Evolutionary conservation across 371 early-diverging fungal species (phyloP), one percentile per base, ranked within the genome.

Genomic region (Mucor racemosus): DNA sequence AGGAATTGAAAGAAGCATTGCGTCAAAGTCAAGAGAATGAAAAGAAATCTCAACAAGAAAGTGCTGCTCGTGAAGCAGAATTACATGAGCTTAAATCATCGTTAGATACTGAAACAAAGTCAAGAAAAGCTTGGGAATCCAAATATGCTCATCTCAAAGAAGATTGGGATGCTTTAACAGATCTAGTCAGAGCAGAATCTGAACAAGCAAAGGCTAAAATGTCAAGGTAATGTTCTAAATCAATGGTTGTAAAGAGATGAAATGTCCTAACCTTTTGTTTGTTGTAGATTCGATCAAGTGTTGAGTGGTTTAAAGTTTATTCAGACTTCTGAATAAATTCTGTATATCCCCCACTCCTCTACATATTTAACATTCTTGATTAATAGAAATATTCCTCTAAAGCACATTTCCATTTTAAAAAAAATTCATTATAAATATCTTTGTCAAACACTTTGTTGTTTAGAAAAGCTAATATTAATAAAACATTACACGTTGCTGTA

Each of bases 131-230:
- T 11, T 65, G 68, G 65, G 38, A 68, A 13, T 10, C 60, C 5
- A 67, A 65, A 8, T 68, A 78, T 21, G 65, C 64, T 34, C 35
- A 64, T 53, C 69, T 78, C 1, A 66, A 75, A 35, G 57, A 38
- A 11, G 75, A 78, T 19, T 67, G 75, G 71, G 66, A 68, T 14
- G 60, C 64, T 19, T 35, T 78, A 14, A 71, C 69, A 21, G 58
- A 65, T 0, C 46, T 78, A 21, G 34, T 78, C 8, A 54, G 56
- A 31, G 36, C 68, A n/a, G 78, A 78, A 38, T 60, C 68, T 0
- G 73, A 65, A 14, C 73, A 75, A 69, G 69, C 78, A 13, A 70
- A 64, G 44, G 48, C 66, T 34, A 64, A 71, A 46, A 66, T 68
- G 14, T 54, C 62, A 11, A 75, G 69, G 76, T 75, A 75, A 64